A percentile compares a stretch with the other conserved stretches of the same genome.
Conservation (phyloP, 2,329 filamentous ascomycete genomes). For the Aspergillus sp. region DNA sequence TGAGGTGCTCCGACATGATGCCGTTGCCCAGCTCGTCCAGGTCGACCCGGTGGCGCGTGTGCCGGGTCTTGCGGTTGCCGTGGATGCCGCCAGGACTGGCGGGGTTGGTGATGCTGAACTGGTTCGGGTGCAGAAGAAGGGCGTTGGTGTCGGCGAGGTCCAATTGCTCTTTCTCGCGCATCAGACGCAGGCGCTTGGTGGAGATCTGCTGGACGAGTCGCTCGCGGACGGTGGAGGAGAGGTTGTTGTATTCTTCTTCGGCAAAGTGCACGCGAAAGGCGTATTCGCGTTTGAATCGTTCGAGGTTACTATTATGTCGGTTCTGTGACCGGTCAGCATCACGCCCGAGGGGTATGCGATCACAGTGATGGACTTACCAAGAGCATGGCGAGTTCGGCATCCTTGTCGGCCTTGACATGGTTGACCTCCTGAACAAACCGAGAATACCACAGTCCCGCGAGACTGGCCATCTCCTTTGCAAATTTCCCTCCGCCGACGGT, state of each 20-base stretch:
- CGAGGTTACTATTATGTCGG: conserved; percentile 55
- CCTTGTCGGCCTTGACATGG: conserved; percentile 80
- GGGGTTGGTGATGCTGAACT: conserved; percentile 66
- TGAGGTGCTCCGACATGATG: conserved; percentile 47
- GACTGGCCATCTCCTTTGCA: conserved; percentile 65
- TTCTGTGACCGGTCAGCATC: conserved; percentile 42
- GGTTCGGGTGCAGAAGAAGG: conserved; percentile 63
- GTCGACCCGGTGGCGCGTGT: conserved; percentile 59
- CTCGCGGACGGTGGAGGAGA: conserved; percentile 60
- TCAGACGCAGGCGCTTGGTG: conserved; percentile 56
- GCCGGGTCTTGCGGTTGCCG: conserved; percentile 61
- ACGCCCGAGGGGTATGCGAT: not conserved
- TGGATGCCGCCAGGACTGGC: conserved; percentile 61
- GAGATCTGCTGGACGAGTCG: conserved; percentile 59
- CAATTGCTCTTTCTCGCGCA: conserved; percentile 66
- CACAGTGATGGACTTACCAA: conserved; percentile 61
- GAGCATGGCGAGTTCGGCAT: conserved; percentile 76
- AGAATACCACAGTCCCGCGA: conserved; percentile 76
- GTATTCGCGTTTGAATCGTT: conserved; percentile 56
- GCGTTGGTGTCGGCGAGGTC: conserved; percentile 67
- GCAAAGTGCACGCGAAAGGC: conserved; percentile 62
- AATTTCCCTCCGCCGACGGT: conserved; percentile 58
- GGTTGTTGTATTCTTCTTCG: conserved; percentile 60
- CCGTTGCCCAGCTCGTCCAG: conserved; percentile 52
- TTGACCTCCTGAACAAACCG: conserved; percentile 86